Evolutionary conservation across 2,329 filamentous ascomycete species (phyloP).

Genomic region (Claviceps africana): DNA sequence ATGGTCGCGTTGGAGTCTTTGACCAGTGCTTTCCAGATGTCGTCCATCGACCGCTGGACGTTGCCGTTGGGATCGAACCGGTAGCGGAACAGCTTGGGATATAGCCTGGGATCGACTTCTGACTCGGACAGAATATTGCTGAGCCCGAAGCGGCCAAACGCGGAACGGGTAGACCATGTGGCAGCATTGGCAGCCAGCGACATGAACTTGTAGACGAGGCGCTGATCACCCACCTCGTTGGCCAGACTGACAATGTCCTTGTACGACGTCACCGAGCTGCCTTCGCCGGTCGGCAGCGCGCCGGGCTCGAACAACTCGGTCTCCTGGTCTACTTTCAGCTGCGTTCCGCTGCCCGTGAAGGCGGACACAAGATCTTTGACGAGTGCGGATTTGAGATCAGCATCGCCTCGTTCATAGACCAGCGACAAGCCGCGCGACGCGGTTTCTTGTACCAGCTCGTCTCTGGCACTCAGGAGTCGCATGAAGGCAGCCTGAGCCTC

Average conservation of each 20-base stretch:
- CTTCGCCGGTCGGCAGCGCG: constrained; percentile 77
- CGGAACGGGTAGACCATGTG: constrained; percentile 93
- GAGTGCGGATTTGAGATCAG: constrained; percentile 63
- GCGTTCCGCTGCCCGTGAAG: constrained; percentile 64
- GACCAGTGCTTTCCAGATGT: constrained; percentile 93
- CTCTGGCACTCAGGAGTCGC: constrained; percentile 69
- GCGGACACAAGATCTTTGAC: constrained; percentile 78
- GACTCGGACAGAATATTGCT: constrained; percentile 86
- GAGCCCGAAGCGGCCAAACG: constrained; percentile 86
- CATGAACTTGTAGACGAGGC: constrained; percentile 98
- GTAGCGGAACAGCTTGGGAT: constrained; percentile 88
- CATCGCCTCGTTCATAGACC: constrained; percentile 85
- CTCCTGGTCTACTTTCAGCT: constrained; percentile 74
- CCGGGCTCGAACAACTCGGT: constrained; percentile 91
- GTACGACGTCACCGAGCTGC: constrained; percentile 83
- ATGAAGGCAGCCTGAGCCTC: constrained; percentile 81
- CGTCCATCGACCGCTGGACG: constrained; percentile 89
- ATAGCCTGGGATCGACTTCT: constrained; percentile 78
- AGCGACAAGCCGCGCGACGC: constrained; percentile 82
- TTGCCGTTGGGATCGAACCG: constrained; percentile 90
- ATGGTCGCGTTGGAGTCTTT: constrained; percentile 70
- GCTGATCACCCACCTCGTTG: constrained; percentile 92
- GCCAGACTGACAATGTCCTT: constrained; percentile 93
- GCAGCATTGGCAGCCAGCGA: constrained; percentile 89
- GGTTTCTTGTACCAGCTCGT: constrained; percentile 91